Evolutionary conservation across 2,329 filamentous ascomycete genomes (phyloP).

Genomic region (Ophiostoma fasciatum): DNA sequence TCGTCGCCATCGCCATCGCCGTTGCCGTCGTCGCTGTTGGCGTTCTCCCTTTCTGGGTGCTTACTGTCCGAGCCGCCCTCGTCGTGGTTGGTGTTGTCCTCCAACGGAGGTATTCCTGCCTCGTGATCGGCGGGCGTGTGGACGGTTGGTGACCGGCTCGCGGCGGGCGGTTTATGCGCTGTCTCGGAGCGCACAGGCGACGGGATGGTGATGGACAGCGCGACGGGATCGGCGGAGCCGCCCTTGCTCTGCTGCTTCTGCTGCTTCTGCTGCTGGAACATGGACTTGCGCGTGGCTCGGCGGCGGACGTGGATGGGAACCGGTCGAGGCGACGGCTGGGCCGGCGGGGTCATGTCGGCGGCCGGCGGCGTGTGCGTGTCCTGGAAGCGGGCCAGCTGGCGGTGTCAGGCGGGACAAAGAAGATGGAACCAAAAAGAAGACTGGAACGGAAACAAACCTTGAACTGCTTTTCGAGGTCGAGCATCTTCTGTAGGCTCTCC

Average conservation of each 20-base stretch:
- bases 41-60: slow-evolving; percentile 26
- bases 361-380: slow-evolving; percentile 4
- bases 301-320: slow-evolving; percentile 14
- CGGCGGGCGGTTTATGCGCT: neutral
- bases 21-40: slow-evolving; percentile 21
- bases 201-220: slow-evolving; percentile 19
- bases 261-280: slow-evolving; percentile 12
- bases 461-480: slow-evolving; percentile 41
- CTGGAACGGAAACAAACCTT: slow-evolving; percentile 32
- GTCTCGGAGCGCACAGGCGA: slow-evolving; percentile 1
- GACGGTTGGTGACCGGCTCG: neutral
- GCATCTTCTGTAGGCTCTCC: slow-evolving; percentile 42
- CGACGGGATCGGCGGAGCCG: too few species aligned
- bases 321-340: slow-evolving; percentile 6
- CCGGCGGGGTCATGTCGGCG: slow-evolving; percentile 4
- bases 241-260: too few species aligned
- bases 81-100: too few species aligned
- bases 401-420: neutral
- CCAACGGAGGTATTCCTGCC: too few species aligned
- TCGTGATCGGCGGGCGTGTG: slow-evolving; percentile 3
- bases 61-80: too few species aligned
- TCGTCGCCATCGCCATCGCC: slow-evolving; percentile 10
- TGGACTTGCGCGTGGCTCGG: slow-evolving; percentile 11
- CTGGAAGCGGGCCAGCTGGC: slow-evolving; percentile 17
- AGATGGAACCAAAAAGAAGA: neutral